These are phyloP conservation scores for Plenodomus biglobosus DNA, from an alignment of 2,329 filamentous ascomycete species.

Conservation along the genomic window DNA sequence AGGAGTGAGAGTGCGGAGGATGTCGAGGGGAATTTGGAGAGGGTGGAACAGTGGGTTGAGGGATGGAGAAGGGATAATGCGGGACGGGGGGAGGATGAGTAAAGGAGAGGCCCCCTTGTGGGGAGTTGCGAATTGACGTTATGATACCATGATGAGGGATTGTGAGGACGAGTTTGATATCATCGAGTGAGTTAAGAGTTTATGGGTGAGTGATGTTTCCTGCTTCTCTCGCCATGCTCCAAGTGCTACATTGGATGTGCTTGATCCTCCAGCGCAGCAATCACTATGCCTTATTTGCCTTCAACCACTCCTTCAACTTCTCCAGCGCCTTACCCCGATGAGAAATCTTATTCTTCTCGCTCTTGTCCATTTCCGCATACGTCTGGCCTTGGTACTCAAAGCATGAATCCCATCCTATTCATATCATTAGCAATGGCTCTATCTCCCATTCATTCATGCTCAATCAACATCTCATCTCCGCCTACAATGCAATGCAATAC, in stretches of 20 bases:
- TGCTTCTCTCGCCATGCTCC: no score
- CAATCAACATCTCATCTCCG: no score
- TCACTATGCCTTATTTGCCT: constrained; percentile 20
- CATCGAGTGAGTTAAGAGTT: no score
- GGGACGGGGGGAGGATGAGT: constrained; percentile 16
- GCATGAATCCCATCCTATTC: constrained; percentile 86
- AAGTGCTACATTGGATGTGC: no score
- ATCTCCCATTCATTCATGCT: no score
- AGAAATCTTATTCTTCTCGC: constrained; percentile 86
- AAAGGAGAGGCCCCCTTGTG: no score
- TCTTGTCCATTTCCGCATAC: constrained; percentile 92
- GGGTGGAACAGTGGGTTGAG: constrained; percentile 78
- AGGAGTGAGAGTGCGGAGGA: constrained; percentile 82
- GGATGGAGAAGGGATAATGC: constrained; percentile 75
- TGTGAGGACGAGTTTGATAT: no score
- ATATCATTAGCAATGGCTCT: constrained; percentile 6
- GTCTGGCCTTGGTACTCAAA: constrained; percentile 90
- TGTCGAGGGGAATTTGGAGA: constrained; percentile 84
- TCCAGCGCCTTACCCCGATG: constrained; percentile 85
- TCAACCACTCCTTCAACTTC: constrained; percentile 83
- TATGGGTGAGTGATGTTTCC: no score
- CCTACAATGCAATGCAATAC: no score
- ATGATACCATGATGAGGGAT: no score
- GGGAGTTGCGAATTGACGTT: no score
- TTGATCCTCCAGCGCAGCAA: not conserved